These are phyloP conservation scores for Myochromella boudieri DNA, from an alignment of 768 basidiomycete species.

Conservation along the genomic window DNA sequence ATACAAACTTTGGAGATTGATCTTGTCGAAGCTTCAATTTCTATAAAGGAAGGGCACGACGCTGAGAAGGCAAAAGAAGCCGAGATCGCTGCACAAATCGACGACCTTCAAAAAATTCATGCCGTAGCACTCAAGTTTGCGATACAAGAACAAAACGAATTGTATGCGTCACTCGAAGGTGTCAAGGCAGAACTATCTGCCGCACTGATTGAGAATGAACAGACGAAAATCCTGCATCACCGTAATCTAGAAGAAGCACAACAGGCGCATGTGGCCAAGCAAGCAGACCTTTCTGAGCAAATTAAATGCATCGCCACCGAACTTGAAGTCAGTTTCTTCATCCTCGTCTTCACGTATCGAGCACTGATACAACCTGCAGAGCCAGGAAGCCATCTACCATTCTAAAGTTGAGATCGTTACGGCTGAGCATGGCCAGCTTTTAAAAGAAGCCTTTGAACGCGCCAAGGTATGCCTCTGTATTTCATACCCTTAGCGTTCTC, in stretches of 20 bases:
- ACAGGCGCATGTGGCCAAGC: constrained; percentile 44
- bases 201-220: constrained; percentile 46
- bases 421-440: constrained; percentile 57
- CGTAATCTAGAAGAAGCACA: constrained; percentile 54
- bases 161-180: constrained; percentile 42
- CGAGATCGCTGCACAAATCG: constrained; percentile 38
- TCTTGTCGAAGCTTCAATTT: constrained; percentile 44
- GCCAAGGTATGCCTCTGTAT: constrained; percentile 58
- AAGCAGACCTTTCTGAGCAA: constrained; percentile 54
- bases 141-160: constrained; percentile 40
- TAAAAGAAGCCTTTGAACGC: constrained; percentile 72
- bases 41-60: constrained; percentile 47
- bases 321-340: constrained; percentile 57
- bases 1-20: constrained; percentile 57
- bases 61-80: constrained; percentile 48
- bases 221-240: constrained; percentile 44
- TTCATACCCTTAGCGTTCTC: constrained; percentile 1
- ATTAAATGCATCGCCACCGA: constrained; percentile 56
- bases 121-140: constrained; percentile 44
- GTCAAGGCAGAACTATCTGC: constrained; percentile 48
- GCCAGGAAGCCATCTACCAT: constrained; percentile 67
- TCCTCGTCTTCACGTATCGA: not conserved
- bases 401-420: constrained; percentile 66
- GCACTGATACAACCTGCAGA: constrained; percentile 36
- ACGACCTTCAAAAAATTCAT: constrained; percentile 42